phyloP scores from a whole-genome alignment of 352 stramenopile species.

The Globisporangium sylvaticum region DNA sequence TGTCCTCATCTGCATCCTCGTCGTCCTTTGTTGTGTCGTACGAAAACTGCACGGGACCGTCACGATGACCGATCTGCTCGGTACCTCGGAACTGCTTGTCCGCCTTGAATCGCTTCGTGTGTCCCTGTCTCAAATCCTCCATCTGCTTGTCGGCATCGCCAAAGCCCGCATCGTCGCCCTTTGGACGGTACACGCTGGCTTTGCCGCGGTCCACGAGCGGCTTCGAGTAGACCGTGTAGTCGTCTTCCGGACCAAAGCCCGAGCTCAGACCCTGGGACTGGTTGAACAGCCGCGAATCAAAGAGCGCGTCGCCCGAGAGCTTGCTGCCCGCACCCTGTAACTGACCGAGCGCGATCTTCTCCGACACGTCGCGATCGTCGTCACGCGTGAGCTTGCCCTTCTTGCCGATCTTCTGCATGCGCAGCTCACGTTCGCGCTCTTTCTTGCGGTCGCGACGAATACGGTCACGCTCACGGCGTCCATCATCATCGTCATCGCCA shows the following conservation, averaged over 20 bases:
- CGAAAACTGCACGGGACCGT: conserved; percentile 87
- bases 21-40: conserved; percentile 52
- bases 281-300: conserved; percentile 98
- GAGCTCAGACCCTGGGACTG: conserved; percentile 94
- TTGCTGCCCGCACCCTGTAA: conserved; percentile 87
- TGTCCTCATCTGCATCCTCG: conserved; percentile 25
- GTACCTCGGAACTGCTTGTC: conserved; percentile 88
- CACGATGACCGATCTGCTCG: conserved; percentile 55
- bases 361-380: conserved; percentile 95
- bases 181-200: conserved; percentile 87
- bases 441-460: conserved; percentile 93
- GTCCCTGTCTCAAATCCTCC: conserved; percentile 84
- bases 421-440: conserved; percentile 94
- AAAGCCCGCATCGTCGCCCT: conserved; percentile 81
- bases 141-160: conserved; percentile 88
- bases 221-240: conserved; percentile 98
- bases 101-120: conserved; percentile 84
- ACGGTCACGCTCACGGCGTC: conserved; percentile 47
- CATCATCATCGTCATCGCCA: conserved; percentile 68
- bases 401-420: conserved; percentile 93
- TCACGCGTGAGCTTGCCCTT: conserved; percentile 92
- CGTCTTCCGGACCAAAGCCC: conserved; percentile 96
- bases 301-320: conserved; percentile 85
- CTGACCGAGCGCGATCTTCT: conserved; percentile 98
- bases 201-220: conserved; percentile 93